Evolutionary conservation across 176 grass and related monocot species (phyloP), one percentile per base, ranked within the genome.

Genomic region (Oryza brachyantha): DNA sequence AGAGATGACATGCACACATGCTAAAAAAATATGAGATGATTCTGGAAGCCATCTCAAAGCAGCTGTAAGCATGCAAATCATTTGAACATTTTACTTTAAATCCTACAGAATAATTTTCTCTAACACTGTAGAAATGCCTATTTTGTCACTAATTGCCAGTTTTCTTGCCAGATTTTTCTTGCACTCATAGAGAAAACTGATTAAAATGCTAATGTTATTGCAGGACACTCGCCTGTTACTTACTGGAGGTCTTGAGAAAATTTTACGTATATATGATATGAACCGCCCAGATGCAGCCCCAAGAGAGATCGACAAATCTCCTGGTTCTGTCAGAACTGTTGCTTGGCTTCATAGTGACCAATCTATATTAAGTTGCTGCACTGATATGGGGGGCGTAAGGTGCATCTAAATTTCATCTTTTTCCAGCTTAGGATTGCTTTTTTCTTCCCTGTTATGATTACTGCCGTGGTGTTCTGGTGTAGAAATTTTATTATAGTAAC

Each of bases 261-360:
- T 89, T 68, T 73, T 96, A 36, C 86, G 93, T 22, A 86, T 89
- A 88, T 96, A 88, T 89, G 89, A 96, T 90, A 77, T 96, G 81
- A 96, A 96, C 46, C 84, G 79, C 9, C 93, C 84, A 26, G 93
- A 96, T 87, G 89, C 93, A 61, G 57, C 81, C 83, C 93, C 93
- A 29, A 87, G 89, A 64, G 87, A 96, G 75, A 69, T 96, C 61
- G 93, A 96, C 38, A 96, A 96, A 57, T 92, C 90, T 22, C 93
- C 90, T 48, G 93, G 93, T 70, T 86, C 81, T 73, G 75, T 88
- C 35, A 84, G 93, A 87, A 96, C 87, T 74, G 93, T 92, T 41
- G 77, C 93, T 66, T 96, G 90, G 93, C 84, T 96, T 83, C 93
- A 96, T 61, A 90, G 89, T 45, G 93, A 92, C 59, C 93, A 96